Evolutionary conservation across 169 alveolate genomes (phyloP), one percentile per base, ranked within the genome.

Genomic region (Plasmodium yoelii): DNA sequence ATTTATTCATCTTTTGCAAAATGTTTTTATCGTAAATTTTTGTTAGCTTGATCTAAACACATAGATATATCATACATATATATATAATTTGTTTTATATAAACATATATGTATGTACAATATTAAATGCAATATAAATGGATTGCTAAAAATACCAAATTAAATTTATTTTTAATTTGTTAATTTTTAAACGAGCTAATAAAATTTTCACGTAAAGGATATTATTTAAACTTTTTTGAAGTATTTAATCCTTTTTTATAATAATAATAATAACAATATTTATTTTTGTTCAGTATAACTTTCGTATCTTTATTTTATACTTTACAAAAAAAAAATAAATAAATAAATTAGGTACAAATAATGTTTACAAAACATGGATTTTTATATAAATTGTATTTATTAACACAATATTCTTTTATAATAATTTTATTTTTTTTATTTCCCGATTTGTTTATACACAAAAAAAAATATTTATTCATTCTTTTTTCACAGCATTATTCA

Each of bases 401-500:
- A 34, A 34, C 42, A 34, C 42, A 34, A 1, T 34, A 34, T 51
- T 63, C 63, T 47, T 75, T 28, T 63, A 24, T 47, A 15, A 22
- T 19, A 26, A 55, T 19, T 61, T 18, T 18, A 46, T 22, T 49
- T 47, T 13, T 55, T 75, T 75, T 22, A 19, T 44, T 51, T 13
- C 51, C 28, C 57, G 12, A 18, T 61, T 28, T 61, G 5, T 24
- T 46, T 15, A n/a, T 69, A 22, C 73, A 46, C 28, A 24, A 13
- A 12, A 15, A 22, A 47, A 44, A 1, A 39, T 15, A 9, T 39
- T 73, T 34, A 63, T 7, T 63, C 72, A 12, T 9, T 63, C 51
- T 73, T 73, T 73, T 73, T 71, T 73, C n/a, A 64, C 42, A 28
- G 80, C 10, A 80, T 67, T 80, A 65, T 64, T 80, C 74, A 80